Evolutionary conservation across 257 asterid species (phyloP).

Genomic region (Anisodus tanguticus): DNA sequence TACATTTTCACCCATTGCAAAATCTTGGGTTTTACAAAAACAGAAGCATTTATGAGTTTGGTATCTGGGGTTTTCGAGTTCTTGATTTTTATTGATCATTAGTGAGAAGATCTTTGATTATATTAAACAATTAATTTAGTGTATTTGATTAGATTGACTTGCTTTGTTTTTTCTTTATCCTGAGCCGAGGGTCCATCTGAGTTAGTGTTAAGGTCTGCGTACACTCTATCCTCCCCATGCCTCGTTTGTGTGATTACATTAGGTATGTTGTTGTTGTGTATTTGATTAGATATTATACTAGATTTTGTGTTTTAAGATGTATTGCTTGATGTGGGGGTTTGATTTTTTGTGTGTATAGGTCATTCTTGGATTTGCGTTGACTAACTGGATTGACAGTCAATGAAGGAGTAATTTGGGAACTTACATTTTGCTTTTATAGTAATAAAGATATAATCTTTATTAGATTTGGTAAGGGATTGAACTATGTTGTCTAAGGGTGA

Average conservation of each 20-base stretch:
- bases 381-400: slow-evolving; percentile 40
- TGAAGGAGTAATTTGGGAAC: slow-evolving; percentile 42
- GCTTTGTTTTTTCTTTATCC: too few species aligned
- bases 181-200: too few species aligned
- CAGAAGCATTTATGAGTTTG: neutral
- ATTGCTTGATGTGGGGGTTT: slow-evolving; percentile 28
- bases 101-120: slow-evolving; percentile 6
- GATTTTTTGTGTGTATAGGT: slow-evolving; percentile 43
- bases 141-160: neutral
- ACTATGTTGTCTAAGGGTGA: slow-evolving; percentile 86
- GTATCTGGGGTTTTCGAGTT: neutral
- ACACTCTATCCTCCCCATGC: too few species aligned
- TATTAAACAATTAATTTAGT: neutral
- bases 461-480: slow-evolving; percentile 41
- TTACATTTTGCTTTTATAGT: slow-evolving; percentile 2
- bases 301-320: neutral
- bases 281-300: neutral
- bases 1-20: neutral
- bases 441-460: slow-evolving; percentile 34
- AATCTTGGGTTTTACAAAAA: too few species aligned
- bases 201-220: too few species aligned
- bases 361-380: slow-evolving; percentile 54
- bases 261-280: neutral
- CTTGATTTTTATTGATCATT: neutral
- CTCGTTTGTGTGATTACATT: too few species aligned